Base-by-base conservation (phyloP, 2,329 filamentous ascomycete species). In the Diaporthe aspalathi region DNA sequence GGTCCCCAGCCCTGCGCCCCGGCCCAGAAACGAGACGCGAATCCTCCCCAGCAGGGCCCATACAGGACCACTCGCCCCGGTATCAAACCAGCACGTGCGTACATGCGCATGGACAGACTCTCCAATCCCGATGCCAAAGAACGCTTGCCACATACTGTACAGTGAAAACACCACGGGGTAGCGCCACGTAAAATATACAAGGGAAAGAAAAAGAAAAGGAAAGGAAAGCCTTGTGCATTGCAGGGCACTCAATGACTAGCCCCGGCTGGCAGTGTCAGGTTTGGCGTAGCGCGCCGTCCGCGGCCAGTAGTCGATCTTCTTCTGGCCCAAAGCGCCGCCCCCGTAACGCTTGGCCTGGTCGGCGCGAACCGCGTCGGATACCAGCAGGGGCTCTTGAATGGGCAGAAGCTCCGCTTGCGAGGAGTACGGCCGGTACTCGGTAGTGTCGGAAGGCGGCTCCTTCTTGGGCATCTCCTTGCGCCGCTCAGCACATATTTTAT, bases 401-500 rank as follows among this genome's bases (percentile, higher is more conserved):
- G 82, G 82, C 71, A 83, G 75, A 11, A 84, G 78, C 45, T 80
- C 72, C 17, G 83, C 70, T 67, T 79, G 78, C 27, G 82, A 78
- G 62, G 78, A 78, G 70, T 84, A 84, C 8, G 83, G 82, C 22
- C 80, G 68, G 47, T 81, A 70, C 63, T 76, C 78, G 45, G 43
- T 1, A 5, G 27, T 14, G 20, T 47, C 56, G 53, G 40, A 16
- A n/a, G 43, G 22, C 17, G 63, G 67, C 47, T 60, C 56, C 65
- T 22, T 54, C 52, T 57, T 49, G 24, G 65, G 49, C 32, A 75
- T 75, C 45, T 75, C 57, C 76, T 85, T 87, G 71, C 82, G 86
- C 68, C 86, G 80, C 1, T 91, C 87, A 73, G 89, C 92, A 75
- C 97, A 81, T 50, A 97, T 91, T 0, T 92, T 87, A 16, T 86